Evolutionary conservation across 768 basidiomycete species (phyloP).

Genomic region (Hygrophoropsis aurantiaca): DNA sequence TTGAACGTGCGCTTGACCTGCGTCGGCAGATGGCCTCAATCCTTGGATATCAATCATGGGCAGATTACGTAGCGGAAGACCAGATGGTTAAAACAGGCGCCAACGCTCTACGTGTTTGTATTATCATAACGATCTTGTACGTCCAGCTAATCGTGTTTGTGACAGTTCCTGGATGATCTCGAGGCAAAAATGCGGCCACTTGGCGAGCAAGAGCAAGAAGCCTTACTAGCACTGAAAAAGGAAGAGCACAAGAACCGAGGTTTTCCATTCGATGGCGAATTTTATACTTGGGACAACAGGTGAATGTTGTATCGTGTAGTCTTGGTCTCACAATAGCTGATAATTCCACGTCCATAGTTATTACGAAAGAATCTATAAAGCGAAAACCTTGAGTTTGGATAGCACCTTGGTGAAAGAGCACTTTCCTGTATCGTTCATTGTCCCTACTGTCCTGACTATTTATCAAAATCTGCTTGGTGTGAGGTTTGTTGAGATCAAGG

Average conservation of each 20-base stretch:
- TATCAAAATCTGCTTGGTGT: conserved; percentile 86
- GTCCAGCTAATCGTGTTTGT: neutral
- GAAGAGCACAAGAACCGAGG: conserved; percentile 65
- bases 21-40: conserved; percentile 69
- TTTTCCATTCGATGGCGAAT: conserved; percentile 64
- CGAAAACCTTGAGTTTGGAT: conserved; percentile 67
- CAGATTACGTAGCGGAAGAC: conserved; percentile 79
- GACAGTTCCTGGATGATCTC: conserved; percentile 76
- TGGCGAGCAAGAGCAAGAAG: conserved; percentile 62
- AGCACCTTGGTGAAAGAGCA: conserved; percentile 83
- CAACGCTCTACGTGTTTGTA: conserved; percentile 35
- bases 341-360: too few species aligned
- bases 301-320: conserved; percentile 56
- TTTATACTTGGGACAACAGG: conserved; percentile 86
- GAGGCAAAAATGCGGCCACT: conserved; percentile 73
- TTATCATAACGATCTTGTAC: neutral
- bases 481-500: conserved; percentile 54
- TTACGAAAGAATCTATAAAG: conserved; percentile 46
- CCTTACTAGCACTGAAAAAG: conserved; percentile 71
- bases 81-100: conserved; percentile 81
- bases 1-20: conserved; percentile 65
- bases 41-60: conserved; percentile 78
- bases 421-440: conserved; percentile 83
- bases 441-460: conserved; percentile 78
- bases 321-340: too few species aligned